A percentile compares a stretch with the other conserved stretches of the same genome.
These are phyloP conservation scores for Termitomyces sp. DNA, from an alignment of 768 basidiomycete species.

Conservation along the genomic window DNA sequence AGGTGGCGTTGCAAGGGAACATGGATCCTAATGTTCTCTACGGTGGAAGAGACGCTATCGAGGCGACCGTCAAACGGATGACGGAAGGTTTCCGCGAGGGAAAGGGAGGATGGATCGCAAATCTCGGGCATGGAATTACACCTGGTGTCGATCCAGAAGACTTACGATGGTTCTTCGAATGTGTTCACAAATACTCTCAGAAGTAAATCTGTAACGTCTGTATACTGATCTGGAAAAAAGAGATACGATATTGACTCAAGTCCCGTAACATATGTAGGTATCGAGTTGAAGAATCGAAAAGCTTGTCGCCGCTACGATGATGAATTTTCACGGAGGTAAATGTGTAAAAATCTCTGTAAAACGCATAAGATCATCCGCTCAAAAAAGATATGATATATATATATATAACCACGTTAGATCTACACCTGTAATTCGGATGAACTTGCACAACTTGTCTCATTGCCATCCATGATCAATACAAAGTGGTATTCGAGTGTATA, in stretches of 20 bases:
- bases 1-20: slow-evolving; percentile 84
- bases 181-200: slow-evolving; percentile 75
- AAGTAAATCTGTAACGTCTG: no score
- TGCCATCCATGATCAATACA: slow-evolving; percentile 12
- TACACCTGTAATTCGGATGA: not conserved
- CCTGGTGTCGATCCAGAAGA: slow-evolving; percentile 95
- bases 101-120: slow-evolving; percentile 88
- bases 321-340: no score
- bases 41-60: slow-evolving; percentile 83
- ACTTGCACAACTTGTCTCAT: not conserved
- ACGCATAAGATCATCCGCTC: not conserved
- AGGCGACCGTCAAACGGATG: slow-evolving; percentile 79
- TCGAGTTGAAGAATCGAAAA: no score
- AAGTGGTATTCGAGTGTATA: slow-evolving; percentile 7
- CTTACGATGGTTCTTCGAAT: slow-evolving; percentile 86
- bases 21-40: slow-evolving; percentile 86
- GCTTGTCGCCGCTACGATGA: no score
- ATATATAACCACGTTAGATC: not conserved
- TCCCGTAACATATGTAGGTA: no score
- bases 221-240: no score
- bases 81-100: slow-evolving; percentile 64
- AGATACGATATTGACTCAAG: no score
- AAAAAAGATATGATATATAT: not conserved
- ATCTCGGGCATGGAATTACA: slow-evolving; percentile 96
- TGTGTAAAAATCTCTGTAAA: no score